Base-by-base conservation (phyloP, 768 basidiomycete genomes). In the Tylopilus balloui region DNA sequence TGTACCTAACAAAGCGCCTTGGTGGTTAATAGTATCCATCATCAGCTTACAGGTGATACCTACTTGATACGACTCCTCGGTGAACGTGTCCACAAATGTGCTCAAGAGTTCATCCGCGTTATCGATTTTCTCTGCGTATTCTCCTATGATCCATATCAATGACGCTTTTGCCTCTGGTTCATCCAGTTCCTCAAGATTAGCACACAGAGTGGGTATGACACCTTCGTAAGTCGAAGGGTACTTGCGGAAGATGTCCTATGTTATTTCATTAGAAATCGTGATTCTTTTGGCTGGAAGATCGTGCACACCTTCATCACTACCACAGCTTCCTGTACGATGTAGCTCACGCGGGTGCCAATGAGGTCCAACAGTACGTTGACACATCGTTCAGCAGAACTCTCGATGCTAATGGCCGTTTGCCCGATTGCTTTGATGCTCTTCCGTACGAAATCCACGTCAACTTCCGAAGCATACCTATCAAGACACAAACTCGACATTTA, bases 111-210 rank as follows among this genome's bases (percentile, higher is more conserved):
- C 94, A 64, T 90, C 92, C 3, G 95, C 93, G 55, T 99, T 99
- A 58, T 94, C 92, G 55, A 98, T 97, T 72, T 92, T 95, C 68
- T 88, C 87, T 3, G 95, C 93, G 60, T 99, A 97, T 71, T 97
- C 93, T 48, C 95, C 95, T 57, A 98, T 93, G 60, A 99, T 98
- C 95, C 96, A 99, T 65, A 99, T 97, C 42, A 99, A 74, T 3
- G 94, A 94, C 1, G 94, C 91, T 64, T 97, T 97, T 2, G 96
- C 95, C 65, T 99, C 95, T 10, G 95, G 96, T 63, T 99, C 96
- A 61, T 98, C 95, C 27, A 99, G 73, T 60, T 96, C 94, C 51
- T 99, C 95, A 13, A 98, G 82, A 62, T 93, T 95, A 2, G 90
- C 84, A 60, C 94, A 99, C 13, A 99, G 71, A 1, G 87, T 92